Conservation (phyloP, 257 asterid genomes). For the Nicotiana undulata region DNA sequence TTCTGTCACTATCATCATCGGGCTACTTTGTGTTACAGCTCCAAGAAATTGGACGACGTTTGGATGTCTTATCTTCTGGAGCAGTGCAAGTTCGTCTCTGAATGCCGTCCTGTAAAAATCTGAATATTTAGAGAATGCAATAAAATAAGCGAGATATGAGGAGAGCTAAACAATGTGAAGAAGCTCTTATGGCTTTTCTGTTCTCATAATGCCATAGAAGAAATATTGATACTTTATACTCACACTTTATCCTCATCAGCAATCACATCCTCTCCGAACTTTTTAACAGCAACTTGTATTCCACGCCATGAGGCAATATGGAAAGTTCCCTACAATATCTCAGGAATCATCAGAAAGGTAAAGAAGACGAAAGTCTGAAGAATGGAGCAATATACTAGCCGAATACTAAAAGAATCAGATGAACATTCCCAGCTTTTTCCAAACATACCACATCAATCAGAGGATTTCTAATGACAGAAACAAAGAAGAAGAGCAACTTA, state of each 20-base stretch:
- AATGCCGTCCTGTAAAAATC: constrained; percentile 59
- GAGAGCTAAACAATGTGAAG: background rate
- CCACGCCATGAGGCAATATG: constrained; percentile 84
- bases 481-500: background rate
- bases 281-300: constrained; percentile 83
- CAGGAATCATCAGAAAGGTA: background rate
- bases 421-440: background rate
- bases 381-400: background rate
- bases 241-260: constrained; percentile 85
- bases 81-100: constrained; percentile 82
- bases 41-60: constrained; percentile 97
- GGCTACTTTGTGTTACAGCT: constrained; percentile 94
- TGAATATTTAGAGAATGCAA: constrained; percentile 4
- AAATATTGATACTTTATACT: constrained; percentile 25
- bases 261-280: constrained; percentile 62
- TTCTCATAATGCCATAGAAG: background rate
- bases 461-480: background rate
- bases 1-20: constrained; percentile 99
- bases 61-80: constrained; percentile 93
- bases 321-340: constrained; percentile 60
- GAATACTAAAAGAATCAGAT: background rate
- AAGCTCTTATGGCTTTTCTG: background rate
- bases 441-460: background rate
- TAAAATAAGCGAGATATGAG: background rate
- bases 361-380: background rate